Evolutionary conservation across 495 filamentous ascomycete genomes (phyloP).

Genomic region (Pseudotulostoma volvatum): DNA sequence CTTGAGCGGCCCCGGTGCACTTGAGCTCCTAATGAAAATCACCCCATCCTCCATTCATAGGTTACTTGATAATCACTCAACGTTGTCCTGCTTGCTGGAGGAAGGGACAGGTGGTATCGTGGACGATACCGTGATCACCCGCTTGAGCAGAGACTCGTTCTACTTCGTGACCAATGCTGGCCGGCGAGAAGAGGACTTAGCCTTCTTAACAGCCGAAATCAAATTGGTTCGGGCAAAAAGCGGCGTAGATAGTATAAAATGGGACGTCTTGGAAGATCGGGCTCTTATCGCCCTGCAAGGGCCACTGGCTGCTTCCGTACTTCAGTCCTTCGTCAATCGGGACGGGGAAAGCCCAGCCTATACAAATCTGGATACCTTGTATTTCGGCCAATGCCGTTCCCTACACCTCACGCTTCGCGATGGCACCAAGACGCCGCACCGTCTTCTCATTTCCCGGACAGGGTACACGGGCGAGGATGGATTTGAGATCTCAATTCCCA

Average conservation of each 20-base stretch:
- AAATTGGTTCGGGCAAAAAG: slow-evolving; percentile 31
- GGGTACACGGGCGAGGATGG: slow-evolving; percentile 98
- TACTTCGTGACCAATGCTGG: slow-evolving; percentile 96
- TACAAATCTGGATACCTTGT: slow-evolving; percentile 47
- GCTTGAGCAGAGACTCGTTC: slow-evolving; percentile 49
- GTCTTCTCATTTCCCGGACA: slow-evolving; percentile 63
- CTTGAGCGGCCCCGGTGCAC: slow-evolving; percentile 62
- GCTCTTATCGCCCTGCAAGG: slow-evolving; percentile 80
- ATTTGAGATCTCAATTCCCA: slow-evolving; percentile 82
- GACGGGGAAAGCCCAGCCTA: slow-evolving; percentile 20
- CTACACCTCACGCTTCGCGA: slow-evolving; percentile 35
- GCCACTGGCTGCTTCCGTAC: slow-evolving; percentile 49
- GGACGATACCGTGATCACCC: slow-evolving; percentile 81
- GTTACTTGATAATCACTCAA: slow-evolving; percentile 44
- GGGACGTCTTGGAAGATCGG: slow-evolving; percentile 49
- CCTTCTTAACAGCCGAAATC: slow-evolving; percentile 52
- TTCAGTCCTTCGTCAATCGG: slow-evolving; percentile 37
- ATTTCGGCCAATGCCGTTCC: slow-evolving; percentile 61
- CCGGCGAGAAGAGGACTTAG: slow-evolving; percentile 71
- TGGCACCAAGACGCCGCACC: slow-evolving; percentile 26
- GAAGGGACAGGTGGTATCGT: slow-evolving; percentile 74
- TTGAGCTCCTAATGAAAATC: slow-evolving; percentile 58
- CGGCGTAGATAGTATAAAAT: slow-evolving; percentile 37
- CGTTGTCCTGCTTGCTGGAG: slow-evolving; percentile 66
- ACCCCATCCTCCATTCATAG: slow-evolving; percentile 53